Evolutionary conservation across 2,329 filamentous ascomycete species (phyloP).

Genomic region (Hirsutella minnesotensis): DNA sequence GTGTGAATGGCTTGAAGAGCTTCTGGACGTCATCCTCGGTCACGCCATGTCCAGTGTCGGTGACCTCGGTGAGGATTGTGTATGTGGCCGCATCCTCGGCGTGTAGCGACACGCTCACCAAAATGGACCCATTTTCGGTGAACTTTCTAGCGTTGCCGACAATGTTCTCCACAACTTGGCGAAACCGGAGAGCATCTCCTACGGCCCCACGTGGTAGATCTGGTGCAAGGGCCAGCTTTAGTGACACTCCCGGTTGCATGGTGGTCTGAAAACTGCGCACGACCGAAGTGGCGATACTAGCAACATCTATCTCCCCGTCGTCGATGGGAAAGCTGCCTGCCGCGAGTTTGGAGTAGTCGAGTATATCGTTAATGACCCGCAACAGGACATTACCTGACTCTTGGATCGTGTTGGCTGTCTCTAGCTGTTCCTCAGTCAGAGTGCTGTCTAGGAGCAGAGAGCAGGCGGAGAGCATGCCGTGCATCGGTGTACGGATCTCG

Average conservation of each 20-base stretch:
- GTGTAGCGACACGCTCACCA: constrained; percentile 27
- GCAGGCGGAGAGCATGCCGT: no score
- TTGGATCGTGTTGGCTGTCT: constrained; percentile 44
- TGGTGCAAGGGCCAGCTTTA: constrained; percentile 30
- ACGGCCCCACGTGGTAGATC: constrained; percentile 35
- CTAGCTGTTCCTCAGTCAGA: constrained; percentile 40
- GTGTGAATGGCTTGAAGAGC: constrained; percentile 44
- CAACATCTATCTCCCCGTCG: constrained; percentile 37
- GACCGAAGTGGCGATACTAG: constrained; percentile 33
- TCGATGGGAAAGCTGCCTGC: constrained; percentile 47
- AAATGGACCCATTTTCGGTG: constrained; percentile 42
- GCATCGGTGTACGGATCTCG: no score
- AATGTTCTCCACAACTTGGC: constrained; percentile 50
- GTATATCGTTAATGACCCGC: no score
- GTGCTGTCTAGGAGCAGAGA: constrained; percentile 42
- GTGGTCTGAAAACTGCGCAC: constrained; percentile 35
- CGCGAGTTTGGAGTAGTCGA: constrained; percentile 51
- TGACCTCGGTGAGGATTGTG: constrained; percentile 40
- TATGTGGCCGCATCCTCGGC: constrained; percentile 29
- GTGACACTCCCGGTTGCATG: constrained; percentile 30
- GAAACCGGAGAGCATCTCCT: constrained; percentile 47
- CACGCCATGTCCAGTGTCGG: no score
- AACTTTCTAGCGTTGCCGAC: constrained; percentile 51
- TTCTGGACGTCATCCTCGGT: constrained; percentile 27
- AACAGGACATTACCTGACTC: constrained; percentile 47